Percentiles rank a stretch among this genome's conserved stretches.
Conservation (phyloP, 768 basidiomycete species). For the Xanthoconium purpureum region DNA sequence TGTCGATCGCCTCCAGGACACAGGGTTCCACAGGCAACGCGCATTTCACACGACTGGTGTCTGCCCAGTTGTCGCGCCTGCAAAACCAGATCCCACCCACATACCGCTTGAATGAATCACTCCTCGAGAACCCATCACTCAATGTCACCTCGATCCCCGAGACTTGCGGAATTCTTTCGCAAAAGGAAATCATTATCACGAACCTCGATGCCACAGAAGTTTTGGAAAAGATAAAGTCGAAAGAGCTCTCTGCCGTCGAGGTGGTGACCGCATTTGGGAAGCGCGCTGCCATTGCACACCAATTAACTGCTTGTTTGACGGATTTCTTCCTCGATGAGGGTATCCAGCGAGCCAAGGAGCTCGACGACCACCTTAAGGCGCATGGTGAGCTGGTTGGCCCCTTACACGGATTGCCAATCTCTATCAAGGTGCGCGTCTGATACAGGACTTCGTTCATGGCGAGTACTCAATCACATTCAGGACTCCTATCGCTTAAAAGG, state of each 20-base stretch:
- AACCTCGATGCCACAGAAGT: slow-evolving; percentile 37
- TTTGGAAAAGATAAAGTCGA: slow-evolving; percentile 25
- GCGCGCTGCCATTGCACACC: slow-evolving; percentile 53
- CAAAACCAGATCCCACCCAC: slow-evolving; percentile 23
- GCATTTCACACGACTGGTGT: slow-evolving; percentile 17
- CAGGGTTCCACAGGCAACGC: slow-evolving; percentile 22
- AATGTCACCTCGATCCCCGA: slow-evolving; percentile 34
- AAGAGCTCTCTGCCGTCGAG: slow-evolving; percentile 36
- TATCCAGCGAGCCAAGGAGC: slow-evolving; percentile 36
- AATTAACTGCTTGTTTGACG: slow-evolving; percentile 39
- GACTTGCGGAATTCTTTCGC: slow-evolving; percentile 31
- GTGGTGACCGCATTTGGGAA: slow-evolving; percentile 44
- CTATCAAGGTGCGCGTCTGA: slow-evolving; percentile 34
- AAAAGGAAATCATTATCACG: slow-evolving; percentile 35
- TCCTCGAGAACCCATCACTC: slow-evolving; percentile 25
- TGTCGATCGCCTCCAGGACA: slow-evolving; percentile 17
- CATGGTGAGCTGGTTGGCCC: slow-evolving; percentile 43
- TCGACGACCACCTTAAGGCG: slow-evolving; percentile 38
- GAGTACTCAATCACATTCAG: slow-evolving; percentile 15
- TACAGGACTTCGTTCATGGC: not conserved
- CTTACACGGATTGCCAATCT: slow-evolving; percentile 41
- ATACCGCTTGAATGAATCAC: slow-evolving; percentile 13
- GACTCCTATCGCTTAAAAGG: slow-evolving; percentile 43
- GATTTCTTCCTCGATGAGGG: slow-evolving; percentile 47
- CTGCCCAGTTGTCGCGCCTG: slow-evolving; percentile 19